Percentiles rank a stretch among this genome's conserved stretches.
Conservation (phyloP, 345 rosid genomes). For the Murraya paniculata region DNA sequence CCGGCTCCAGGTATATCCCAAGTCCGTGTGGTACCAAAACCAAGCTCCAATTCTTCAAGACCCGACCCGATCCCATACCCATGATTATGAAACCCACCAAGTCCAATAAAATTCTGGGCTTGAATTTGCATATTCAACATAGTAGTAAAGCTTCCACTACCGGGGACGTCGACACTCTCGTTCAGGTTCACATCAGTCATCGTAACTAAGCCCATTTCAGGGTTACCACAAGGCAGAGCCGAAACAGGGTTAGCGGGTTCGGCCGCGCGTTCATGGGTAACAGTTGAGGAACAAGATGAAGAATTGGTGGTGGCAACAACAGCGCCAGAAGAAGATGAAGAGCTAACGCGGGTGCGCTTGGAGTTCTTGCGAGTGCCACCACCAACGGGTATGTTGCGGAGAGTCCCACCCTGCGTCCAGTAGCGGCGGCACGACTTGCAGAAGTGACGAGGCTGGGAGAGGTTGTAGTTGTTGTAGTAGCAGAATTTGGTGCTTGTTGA, state of each 20-base stretch:
- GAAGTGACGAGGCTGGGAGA: slow-evolving; percentile 67
- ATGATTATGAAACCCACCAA: slow-evolving; percentile 20
- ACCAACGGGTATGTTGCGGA: slow-evolving; percentile 64
- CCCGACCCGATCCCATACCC: slow-evolving; percentile 27
- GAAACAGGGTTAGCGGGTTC: slow-evolving; percentile 14
- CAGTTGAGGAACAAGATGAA: slow-evolving; percentile 20
- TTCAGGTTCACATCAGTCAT: slow-evolving; percentile 28
- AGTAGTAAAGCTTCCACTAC: slow-evolving; percentile 20
- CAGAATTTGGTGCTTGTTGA: slow-evolving; percentile 63
- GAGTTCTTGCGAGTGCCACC: slow-evolving; percentile 61
- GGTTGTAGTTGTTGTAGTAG: slow-evolving; percentile 68
- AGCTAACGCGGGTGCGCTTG: slow-evolving; percentile 40
- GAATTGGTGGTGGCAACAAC: slow-evolving; percentile 14
- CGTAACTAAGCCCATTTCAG: slow-evolving; percentile 10
- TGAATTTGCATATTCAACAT: slow-evolving; percentile 19
- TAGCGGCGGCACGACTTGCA: slow-evolving; percentile 70
- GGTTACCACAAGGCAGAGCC: slow-evolving; percentile 17
- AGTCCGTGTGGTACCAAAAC: slow-evolving; percentile 28
- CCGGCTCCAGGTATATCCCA: slow-evolving; percentile 44
- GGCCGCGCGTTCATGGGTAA: slow-evolving; percentile 27
- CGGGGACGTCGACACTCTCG: slow-evolving; percentile 15
- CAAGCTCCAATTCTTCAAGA: slow-evolving; percentile 34
- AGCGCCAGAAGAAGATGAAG: slow-evolving; percentile 5
- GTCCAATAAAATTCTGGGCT: slow-evolving; percentile 19
- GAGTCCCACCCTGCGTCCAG: slow-evolving; percentile 76